These are phyloP conservation scores for Podila clonocystis DNA, from an alignment of 192 early-diverging fungal genomes.

Conservation along the genomic window DNA sequence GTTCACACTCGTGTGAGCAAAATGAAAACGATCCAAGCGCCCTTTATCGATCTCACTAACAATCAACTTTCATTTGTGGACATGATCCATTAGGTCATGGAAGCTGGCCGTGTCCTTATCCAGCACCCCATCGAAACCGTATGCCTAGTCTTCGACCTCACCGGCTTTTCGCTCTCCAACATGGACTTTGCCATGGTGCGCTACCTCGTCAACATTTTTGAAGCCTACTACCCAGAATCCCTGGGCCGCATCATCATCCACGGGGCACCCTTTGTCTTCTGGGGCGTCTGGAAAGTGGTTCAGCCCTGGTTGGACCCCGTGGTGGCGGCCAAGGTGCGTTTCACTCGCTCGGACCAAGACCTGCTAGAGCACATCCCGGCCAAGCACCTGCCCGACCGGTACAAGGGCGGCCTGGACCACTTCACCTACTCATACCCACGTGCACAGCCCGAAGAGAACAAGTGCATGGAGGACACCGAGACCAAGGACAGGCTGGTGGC, in stretches of 20 bases:
- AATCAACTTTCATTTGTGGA: no score
- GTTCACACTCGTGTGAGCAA: no score
- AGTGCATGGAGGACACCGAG: no score
- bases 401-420: conserved; percentile 61
- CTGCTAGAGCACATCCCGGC: conserved; percentile 68
- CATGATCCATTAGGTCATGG: conserved; percentile 55
- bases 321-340: conserved; percentile 84
- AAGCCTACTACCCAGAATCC: conserved; percentile 91
- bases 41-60: no score
- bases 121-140: conserved; percentile 66
- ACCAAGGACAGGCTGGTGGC: no score
- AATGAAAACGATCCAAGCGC: no score
- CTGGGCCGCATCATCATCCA: conserved; percentile 81
- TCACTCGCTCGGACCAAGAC: conserved; percentile 67
- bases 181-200: conserved; percentile 57
- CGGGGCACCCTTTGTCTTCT: conserved; percentile 89
- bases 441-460: neutral
- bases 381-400: conserved; percentile 57
- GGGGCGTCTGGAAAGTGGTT: conserved; percentile 81
- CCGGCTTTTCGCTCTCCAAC: conserved; percentile 28
- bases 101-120: conserved; percentile 67
- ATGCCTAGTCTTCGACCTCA: conserved; percentile 36
- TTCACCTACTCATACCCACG: conserved; percentile 58
- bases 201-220: conserved; percentile 78
- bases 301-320: conserved; percentile 86